A percentile compares a stretch with the other conserved stretches of the same genome.
phyloP scores from a whole-genome alignment of 2,329 filamentous ascomycete species.

The Phaeosphaeria sp. region DNA sequence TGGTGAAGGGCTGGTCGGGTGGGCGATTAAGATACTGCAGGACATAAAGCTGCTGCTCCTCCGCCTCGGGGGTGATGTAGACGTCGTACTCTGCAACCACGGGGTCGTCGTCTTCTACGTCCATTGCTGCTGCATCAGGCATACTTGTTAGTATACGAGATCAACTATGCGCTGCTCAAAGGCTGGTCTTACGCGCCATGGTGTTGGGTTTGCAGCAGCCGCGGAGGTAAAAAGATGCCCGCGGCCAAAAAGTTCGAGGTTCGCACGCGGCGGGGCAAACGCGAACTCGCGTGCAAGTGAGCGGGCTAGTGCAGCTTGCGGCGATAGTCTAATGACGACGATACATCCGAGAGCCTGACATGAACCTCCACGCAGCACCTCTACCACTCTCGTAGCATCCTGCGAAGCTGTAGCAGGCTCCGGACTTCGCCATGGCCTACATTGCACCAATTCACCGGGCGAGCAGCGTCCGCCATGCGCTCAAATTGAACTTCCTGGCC shows the following conservation, averaged over 20 bases:
- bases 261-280: constrained; percentile 11
- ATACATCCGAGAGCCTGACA: constrained; percentile 14
- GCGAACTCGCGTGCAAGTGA: constrained; percentile 23
- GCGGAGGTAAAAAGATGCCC: constrained; percentile 9
- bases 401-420: constrained; percentile 17
- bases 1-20: constrained; percentile 67
- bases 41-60: constrained; percentile 64
- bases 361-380: neutral
- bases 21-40: constrained; percentile 88
- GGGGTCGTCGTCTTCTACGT: constrained; percentile 54
- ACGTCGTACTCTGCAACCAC: constrained; percentile 73
- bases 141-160: constrained; percentile 7
- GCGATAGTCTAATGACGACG: constrained; percentile 25
- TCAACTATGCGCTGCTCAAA: constrained; percentile 6
- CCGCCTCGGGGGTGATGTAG: constrained; percentile 79
- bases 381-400: neutral
- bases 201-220: constrained; percentile 9
- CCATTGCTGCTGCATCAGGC: constrained; percentile 22
- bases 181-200: constrained; percentile 37
- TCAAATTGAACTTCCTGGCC: constrained; percentile 78
- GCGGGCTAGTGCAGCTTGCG: constrained; percentile 22
- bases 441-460: constrained; percentile 91
- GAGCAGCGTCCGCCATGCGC: constrained; percentile 87
- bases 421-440: constrained; percentile 75
- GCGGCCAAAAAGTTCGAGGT: constrained; percentile 26